Evolutionary conservation across 208 protist genomes (phyloP), one percentile per base, ranked within the genome.

Genomic region (Leishmania amazonensis): DNA sequence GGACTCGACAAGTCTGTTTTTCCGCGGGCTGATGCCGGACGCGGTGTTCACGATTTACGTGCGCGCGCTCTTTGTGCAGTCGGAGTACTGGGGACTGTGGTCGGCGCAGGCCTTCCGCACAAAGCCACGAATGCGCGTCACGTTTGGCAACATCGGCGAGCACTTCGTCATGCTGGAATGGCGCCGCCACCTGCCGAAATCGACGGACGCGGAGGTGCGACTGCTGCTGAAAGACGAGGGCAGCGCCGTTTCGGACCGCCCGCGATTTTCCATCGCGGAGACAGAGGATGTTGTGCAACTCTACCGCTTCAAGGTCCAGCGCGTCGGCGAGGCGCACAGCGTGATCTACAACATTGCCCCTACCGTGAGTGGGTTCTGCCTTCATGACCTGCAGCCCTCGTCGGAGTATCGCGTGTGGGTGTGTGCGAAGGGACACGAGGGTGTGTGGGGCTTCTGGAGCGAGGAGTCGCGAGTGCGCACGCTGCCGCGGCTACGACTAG

Each of bases 121-220:
- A 21, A 89, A 95, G 79, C 89, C 93, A 45, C 89, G 87, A 38
- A 75, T 97, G 81, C 93, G 93, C 75, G 90, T 97, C 53, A 96
- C 93, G 28, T 97, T 97, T 77, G 93, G 93, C 68, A 98, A 92
- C 83, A 96, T 97, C 68, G 96, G 96, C 49, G 96, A 98, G 84
- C 94, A 98, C 81, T 98, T 98, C 82, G 96, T 91, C 28, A 87
- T 97, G 81, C 88, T 98, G 31, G 91, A 98, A 84, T 98, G 96
- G 95, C 91, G 94, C 68, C 92, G 96, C 5, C 92, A 96, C 85
- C 81, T 97, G 38, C 93, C 95, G 19, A 76, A 84, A 45, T 85
- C 88, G 75, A 88, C 78, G 45, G 71, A 77, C 1, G 62, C 89
- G 31, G 81, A 81, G 13, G 70, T 82, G 58, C 70, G 80, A 1